Evolutionary conservation across 345 rosid species (phyloP).

Genomic region (Aegle marmelos): DNA sequence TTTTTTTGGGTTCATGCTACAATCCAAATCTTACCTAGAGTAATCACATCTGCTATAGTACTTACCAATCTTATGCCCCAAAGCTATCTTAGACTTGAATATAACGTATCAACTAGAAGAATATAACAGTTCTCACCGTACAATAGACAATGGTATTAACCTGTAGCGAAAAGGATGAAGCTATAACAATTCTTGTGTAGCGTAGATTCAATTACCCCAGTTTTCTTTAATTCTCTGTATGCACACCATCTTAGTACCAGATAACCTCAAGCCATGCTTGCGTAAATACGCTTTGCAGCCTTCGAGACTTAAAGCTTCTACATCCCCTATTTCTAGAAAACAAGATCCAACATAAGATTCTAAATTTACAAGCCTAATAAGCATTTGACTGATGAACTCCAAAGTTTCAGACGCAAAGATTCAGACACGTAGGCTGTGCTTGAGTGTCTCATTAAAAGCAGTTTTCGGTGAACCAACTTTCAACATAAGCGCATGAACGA

Average conservation of each 20-base stretch:
- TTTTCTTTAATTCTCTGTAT: conserved; percentile 51
- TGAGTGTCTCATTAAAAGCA: too few species aligned
- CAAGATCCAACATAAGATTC: conserved; percentile 9
- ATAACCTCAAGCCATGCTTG: conserved; percentile 45
- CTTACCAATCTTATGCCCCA: neutral
- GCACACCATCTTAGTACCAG: conserved; percentile 44
- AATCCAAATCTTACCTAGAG: neutral
- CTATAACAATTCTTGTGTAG: neutral
- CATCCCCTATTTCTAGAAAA: conserved; percentile 35
- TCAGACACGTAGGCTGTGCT: neutral
- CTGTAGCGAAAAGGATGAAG: neutral
- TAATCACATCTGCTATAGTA: neutral
- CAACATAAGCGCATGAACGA: neutral
- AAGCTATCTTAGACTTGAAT: neutral
- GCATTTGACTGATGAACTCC: neutral
- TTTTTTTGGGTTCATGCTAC: neutral
- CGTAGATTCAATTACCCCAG: conserved; percentile 31
- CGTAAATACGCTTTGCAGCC: conserved; percentile 55
- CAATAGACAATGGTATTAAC: neutral
- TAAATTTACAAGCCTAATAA: neutral
- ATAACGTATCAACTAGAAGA: too few species aligned
- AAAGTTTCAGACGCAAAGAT: neutral
- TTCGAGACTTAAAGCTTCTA: conserved; percentile 34
- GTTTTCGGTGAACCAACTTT: neutral
- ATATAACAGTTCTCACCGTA: neutral